phyloP scores from a whole-genome alignment of 1,139 yeast genomes.

The Meyerozyma elateridarum region DNA sequence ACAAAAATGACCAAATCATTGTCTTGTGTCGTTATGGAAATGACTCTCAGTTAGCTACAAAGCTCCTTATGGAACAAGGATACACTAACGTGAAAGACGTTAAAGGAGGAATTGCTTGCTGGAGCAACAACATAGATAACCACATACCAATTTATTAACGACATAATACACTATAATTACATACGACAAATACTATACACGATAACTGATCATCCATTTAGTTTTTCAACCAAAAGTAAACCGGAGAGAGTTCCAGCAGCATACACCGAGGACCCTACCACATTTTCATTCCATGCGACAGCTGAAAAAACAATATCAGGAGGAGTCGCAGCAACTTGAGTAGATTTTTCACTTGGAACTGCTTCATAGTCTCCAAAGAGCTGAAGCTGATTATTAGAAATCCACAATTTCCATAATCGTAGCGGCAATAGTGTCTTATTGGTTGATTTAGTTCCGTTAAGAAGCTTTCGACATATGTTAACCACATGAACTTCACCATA shows the following conservation, averaged over 20 bases:
- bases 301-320: conserved; percentile 50
- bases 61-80: conserved; percentile 47
- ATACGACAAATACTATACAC: conserved; percentile 5
- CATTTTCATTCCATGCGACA: conserved; percentile 59
- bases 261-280: conserved; percentile 49
- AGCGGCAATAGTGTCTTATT: conserved; percentile 30
- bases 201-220: conserved; percentile 23
- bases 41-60: conserved; percentile 80
- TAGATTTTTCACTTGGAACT: conserved; percentile 25
- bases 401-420: conserved; percentile 30
- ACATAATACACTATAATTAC: neutral
- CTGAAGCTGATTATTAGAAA: conserved; percentile 13
- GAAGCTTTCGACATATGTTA: conserved; percentile 34
- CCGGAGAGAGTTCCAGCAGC: conserved; percentile 70
- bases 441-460: conserved; percentile 29
- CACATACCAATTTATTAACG: conserved; percentile 62
- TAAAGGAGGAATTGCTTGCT: conserved; percentile 70
- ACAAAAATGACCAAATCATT: conserved; percentile 21
- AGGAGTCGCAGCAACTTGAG: conserved; percentile 42
- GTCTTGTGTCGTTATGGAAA: conserved; percentile 86
- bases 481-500: conserved; percentile 49
- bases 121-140: conserved; percentile 62
- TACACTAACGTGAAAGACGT: conserved; percentile 57
- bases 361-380: conserved; percentile 25
- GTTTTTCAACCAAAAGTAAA: conserved; percentile 56